Conservation (phyloP, 768 basidiomycete species). For the Rhodotorula graminis region DNA sequence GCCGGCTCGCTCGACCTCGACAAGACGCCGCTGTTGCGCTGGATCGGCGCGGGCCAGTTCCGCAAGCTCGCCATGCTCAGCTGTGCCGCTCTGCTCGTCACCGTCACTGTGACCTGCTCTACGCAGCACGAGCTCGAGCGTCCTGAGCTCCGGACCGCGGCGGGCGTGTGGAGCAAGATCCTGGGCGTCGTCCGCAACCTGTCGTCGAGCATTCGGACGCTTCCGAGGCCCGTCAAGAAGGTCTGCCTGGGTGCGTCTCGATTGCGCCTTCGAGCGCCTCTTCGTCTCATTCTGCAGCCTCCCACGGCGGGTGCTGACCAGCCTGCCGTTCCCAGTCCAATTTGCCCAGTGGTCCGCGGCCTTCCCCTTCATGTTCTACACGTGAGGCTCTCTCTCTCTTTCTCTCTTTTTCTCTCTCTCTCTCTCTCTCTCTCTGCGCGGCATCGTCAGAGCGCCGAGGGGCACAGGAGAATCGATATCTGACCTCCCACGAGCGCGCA, state of each 20-base stretch:
- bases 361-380: constrained; percentile 37
- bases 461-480: no score
- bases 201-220: constrained; percentile 10
- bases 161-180: not conserved
- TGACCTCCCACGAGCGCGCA: no score
- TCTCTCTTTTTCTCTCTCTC: no score
- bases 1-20: constrained; percentile 90
- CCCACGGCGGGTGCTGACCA: not conserved
- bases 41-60: constrained; percentile 78
- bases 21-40: constrained; percentile 66
- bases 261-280: no score
- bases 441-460: no score
- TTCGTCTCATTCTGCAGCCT: not conserved
- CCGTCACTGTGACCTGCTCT: constrained; percentile 83
- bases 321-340: constrained; percentile 18
- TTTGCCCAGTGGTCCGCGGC: constrained; percentile 40
- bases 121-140: constrained; percentile 53
- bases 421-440: no score
- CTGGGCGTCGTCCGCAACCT: constrained; percentile 48
- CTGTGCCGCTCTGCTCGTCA: constrained; percentile 68
- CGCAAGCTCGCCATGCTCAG: constrained; percentile 88
- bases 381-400: not conserved
- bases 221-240: constrained; percentile 36
- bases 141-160: not conserved
- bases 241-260: constrained; percentile 40